Percentiles rank a stretch among this genome's conserved stretches.
phyloP scores from a whole-genome alignment of 202 grass and related monocot species.

The Elaeis oleifera region DNA sequence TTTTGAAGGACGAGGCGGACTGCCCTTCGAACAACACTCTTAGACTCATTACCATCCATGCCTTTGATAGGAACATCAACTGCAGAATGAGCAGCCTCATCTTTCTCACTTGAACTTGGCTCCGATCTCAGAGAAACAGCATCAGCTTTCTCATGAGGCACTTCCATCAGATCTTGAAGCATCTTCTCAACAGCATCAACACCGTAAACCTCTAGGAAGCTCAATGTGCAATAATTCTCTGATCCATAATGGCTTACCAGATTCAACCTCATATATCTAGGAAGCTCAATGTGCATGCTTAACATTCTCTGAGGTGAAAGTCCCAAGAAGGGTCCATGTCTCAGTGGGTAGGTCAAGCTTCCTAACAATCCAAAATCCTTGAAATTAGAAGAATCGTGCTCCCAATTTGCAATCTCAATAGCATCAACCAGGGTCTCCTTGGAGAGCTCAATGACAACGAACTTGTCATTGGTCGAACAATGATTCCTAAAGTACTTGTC shows the following conservation, averaged over 20 bases:
- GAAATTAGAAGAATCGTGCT: constrained; percentile 93
- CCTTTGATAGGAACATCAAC: constrained; percentile 13
- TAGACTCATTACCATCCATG: constrained; percentile 26
- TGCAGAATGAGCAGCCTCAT: constrained; percentile 15
- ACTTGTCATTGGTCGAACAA: constrained; percentile 67
- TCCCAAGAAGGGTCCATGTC: constrained; percentile 50
- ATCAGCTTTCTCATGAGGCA: constrained; percentile 4
- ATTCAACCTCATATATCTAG: constrained; percentile 65
- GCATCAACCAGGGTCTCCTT: constrained; percentile 84
- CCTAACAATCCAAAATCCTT: constrained; percentile 51
- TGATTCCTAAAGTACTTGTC: constrained; percentile 83
- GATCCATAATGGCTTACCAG: constrained; percentile 69
- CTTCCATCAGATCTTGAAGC: constrained; percentile 65
- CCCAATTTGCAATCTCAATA: constrained; percentile 70
- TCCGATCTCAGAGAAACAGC: too few species aligned
- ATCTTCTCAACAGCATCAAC: constrained; percentile 75
- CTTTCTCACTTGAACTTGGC: constrained; percentile 10
- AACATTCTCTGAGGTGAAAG: constrained; percentile 57
- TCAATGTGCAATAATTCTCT: constrained; percentile 83
- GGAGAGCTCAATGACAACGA: constrained; percentile 61
- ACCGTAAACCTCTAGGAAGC: constrained; percentile 69
- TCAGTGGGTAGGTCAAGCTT: constrained; percentile 56
- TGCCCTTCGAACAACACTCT: constrained; percentile 31
- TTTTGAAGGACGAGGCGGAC: constrained; percentile 16
- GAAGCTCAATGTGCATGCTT: constrained; percentile 74